phyloP scores from a whole-genome alignment of 495 filamentous ascomycete genomes.

The Daldinia grandis region DNA sequence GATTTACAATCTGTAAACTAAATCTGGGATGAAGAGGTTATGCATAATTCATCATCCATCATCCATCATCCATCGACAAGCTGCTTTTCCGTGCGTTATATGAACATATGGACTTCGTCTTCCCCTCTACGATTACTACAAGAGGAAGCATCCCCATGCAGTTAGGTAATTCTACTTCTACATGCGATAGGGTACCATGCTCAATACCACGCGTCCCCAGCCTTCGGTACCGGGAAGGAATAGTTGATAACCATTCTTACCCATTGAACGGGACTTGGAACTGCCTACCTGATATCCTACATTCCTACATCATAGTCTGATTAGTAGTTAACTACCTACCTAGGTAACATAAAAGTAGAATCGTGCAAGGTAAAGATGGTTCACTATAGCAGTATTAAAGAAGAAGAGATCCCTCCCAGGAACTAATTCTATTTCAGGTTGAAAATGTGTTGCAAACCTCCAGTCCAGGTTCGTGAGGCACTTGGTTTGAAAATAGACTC shows the following conservation, averaged over 20 bases:
- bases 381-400: background rate
- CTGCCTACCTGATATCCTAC: background rate
- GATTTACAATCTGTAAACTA: background rate
- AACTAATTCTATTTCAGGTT: slow-evolving; percentile 16
- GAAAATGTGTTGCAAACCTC: background rate
- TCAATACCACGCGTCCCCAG: background rate
- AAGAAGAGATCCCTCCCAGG: background rate
- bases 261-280: background rate
- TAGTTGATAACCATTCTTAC: background rate
- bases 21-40: no score
- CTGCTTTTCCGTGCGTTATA: background rate
- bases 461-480: background rate
- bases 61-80: background rate
- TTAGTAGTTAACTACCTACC: no score
- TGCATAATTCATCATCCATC: no score
- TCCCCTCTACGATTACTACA: background rate
- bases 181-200: background rate
- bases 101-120: background rate
- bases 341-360: background rate
- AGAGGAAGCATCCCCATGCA: background rate
- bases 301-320: background rate
- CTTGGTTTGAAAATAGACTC: slow-evolving; percentile 33
- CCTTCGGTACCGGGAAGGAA: background rate
- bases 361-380: background rate
- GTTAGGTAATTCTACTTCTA: background rate